phyloP scores from a whole-genome alignment of 2,329 filamentous ascomycete species.

The Ilyonectria mors-panacis region DNA sequence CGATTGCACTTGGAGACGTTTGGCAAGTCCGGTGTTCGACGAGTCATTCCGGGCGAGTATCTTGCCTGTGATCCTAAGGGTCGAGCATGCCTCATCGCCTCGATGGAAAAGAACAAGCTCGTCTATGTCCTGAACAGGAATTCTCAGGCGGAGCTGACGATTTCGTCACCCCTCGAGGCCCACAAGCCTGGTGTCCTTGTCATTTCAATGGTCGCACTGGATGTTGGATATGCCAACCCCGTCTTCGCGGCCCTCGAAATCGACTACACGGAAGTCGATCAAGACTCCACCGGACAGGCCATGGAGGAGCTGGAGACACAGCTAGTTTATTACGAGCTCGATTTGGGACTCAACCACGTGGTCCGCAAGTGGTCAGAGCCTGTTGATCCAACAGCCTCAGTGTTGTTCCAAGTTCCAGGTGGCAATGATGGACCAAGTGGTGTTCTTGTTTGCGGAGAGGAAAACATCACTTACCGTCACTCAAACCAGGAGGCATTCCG shows the following conservation, averaged over 20 bases:
- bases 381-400: constrained; percentile 89
- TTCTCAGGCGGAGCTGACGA: constrained; percentile 93
- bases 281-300: constrained; percentile 89
- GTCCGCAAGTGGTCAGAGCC: constrained; percentile 96
- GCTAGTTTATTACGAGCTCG: constrained; percentile 97
- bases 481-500: constrained; percentile 93
- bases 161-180: constrained; percentile 96
- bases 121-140: constrained; percentile 98
- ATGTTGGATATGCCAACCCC: constrained; percentile 97
- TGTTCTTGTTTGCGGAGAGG: constrained; percentile 93
- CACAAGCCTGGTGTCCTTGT: constrained; percentile 94
- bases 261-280: constrained; percentile 92
- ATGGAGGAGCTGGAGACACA: constrained; percentile 88
- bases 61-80: constrained; percentile 96
- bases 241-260: constrained; percentile 96
- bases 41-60: constrained; percentile 96
- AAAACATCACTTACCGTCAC: constrained; percentile 97
- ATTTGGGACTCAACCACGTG: constrained; percentile 96
- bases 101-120: constrained; percentile 98
- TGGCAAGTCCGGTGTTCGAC: constrained; percentile 94
- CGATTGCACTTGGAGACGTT: constrained; percentile 97
- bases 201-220: constrained; percentile 87
- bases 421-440: constrained; percentile 95
- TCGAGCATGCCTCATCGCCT: constrained; percentile 93
- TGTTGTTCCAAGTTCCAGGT: constrained; percentile 95